Percentiles rank a stretch among this genome's conserved stretches.
Evolutionary conservation across 1,139 yeast species (phyloP).

Genomic region (Blastobotrys ciferrii): DNA sequence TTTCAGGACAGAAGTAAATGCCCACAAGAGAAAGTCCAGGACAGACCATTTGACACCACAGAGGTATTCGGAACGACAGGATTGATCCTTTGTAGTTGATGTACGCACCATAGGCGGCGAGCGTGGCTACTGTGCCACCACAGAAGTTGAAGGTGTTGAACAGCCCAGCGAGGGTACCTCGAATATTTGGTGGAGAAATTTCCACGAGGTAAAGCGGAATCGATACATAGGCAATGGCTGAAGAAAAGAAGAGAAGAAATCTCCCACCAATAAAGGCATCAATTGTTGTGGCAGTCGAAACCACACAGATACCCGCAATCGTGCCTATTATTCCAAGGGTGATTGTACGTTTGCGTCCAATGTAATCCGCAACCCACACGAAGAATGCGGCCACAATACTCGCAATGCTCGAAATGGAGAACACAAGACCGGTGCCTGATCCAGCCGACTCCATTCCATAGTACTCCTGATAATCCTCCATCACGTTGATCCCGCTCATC

Average conservation of each 20-base stretch:
- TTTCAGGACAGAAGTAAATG: slow-evolving; percentile 61
- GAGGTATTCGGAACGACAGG: slow-evolving; percentile 48
- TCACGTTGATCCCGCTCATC: slow-evolving; percentile 20
- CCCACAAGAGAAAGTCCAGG: slow-evolving; percentile 52
- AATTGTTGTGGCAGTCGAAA: slow-evolving; percentile 13
- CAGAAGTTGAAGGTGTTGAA: slow-evolving; percentile 47
- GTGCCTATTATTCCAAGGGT: slow-evolving; percentile 16
- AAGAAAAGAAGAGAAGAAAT: slow-evolving; percentile 27
- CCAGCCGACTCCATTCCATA: slow-evolving; percentile 15
- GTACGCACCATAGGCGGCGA: slow-evolving; percentile 19
- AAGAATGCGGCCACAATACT: slow-evolving; percentile 17
- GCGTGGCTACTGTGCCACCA: slow-evolving; percentile 49
- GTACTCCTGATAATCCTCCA: slow-evolving; percentile 17
- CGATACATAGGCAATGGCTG: slow-evolving; percentile 27
- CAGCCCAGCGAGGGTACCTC: slow-evolving; percentile 43
- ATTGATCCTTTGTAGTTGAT: slow-evolving; percentile 13
- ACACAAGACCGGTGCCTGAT: slow-evolving; percentile 18
- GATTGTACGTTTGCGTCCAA: slow-evolving; percentile 20
- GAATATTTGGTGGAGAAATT: slow-evolving; percentile 40
- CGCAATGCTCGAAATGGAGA: slow-evolving; percentile 16
- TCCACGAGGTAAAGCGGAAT: slow-evolving; percentile 29
- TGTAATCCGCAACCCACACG: slow-evolving; percentile 19
- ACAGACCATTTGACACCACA: slow-evolving; percentile 43
- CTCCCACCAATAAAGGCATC: slow-evolving; percentile 24
- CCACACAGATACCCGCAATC: slow-evolving; percentile 15